These are phyloP conservation scores for Cydonia oblonga DNA, from an alignment of 331 rosid species.

Conservation along the genomic window DNA sequence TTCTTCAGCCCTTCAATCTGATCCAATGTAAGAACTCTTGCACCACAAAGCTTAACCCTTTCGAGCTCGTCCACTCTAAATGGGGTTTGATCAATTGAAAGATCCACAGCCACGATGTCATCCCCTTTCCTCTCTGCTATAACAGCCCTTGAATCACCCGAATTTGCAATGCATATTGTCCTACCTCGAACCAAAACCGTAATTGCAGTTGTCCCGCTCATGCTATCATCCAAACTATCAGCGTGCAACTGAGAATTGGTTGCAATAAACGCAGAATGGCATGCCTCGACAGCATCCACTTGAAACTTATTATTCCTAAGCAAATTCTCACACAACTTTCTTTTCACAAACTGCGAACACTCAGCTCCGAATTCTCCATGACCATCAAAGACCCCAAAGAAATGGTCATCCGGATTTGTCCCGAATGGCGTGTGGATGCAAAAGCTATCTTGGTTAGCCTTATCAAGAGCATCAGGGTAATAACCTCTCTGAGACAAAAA, in stretches of 20 bases:
- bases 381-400: slow-evolving; percentile 98
- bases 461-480: slow-evolving; percentile 95
- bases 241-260: slow-evolving; percentile 71
- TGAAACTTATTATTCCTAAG: slow-evolving; percentile 49
- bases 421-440: slow-evolving; percentile 93
- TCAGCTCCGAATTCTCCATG: slow-evolving; percentile 88
- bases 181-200: slow-evolving; percentile 75
- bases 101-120: slow-evolving; percentile 75
- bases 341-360: slow-evolving; percentile 82
- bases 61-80: slow-evolving; percentile 73
- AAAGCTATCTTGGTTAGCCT: slow-evolving; percentile 94
- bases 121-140: slow-evolving; percentile 70
- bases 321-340: slow-evolving; percentile 81
- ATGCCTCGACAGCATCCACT: slow-evolving; percentile 71
- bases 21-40: slow-evolving; percentile 90
- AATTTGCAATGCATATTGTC: slow-evolving; percentile 76
- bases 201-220: slow-evolving; percentile 96
- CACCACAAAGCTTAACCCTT: slow-evolving; percentile 89
- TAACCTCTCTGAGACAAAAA: slow-evolving; percentile 84
- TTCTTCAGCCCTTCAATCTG: slow-evolving; percentile 96
- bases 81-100: slow-evolving; percentile 90
- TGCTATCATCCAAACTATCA: slow-evolving; percentile 70
- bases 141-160: slow-evolving; percentile 94
- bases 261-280: slow-evolving; percentile 53
- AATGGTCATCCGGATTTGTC: slow-evolving; percentile 53